phyloP scores from a whole-genome alignment of 75 land plant genomes.

The Picea glauca region DNA sequence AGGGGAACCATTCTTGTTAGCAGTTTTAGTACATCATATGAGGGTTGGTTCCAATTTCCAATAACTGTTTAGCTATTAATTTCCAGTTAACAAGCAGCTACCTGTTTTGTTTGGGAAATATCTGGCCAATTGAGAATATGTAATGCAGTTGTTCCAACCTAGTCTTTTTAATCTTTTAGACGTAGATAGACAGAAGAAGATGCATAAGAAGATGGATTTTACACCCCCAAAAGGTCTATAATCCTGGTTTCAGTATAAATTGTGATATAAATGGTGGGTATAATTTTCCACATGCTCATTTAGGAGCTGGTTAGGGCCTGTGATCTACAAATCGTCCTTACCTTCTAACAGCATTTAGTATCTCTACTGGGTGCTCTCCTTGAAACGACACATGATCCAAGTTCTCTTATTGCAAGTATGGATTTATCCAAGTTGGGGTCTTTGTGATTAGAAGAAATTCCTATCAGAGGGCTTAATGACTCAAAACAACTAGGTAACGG shows the following conservation, averaged over 20 bases:
- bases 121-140: too few relatives aligned
- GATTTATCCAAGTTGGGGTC: too few relatives aligned
- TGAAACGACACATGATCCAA: not conserved
- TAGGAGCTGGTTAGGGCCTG: not conserved
- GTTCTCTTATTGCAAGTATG: not conserved
- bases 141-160: too few relatives aligned
- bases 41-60: too few relatives aligned
- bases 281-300: not conserved
- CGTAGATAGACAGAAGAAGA: too few relatives aligned
- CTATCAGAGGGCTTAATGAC: not conserved
- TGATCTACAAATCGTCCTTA: not conserved
- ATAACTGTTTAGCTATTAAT: too few relatives aligned
- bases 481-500: not conserved
- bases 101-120: too few relatives aligned
- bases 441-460: not conserved
- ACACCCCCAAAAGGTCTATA: not conserved
- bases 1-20: too few relatives aligned
- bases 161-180: too few relatives aligned
- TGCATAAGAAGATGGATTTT: too few relatives aligned
- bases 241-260: not conserved
- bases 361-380: constrained; percentile 5
- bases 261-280: not conserved
- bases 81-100: too few relatives aligned
- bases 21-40: too few relatives aligned
- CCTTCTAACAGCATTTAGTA: not conserved